phyloP scores from a whole-genome alignment of 805 yeast species.

The Scheffersomyces amazonensis region DNA sequence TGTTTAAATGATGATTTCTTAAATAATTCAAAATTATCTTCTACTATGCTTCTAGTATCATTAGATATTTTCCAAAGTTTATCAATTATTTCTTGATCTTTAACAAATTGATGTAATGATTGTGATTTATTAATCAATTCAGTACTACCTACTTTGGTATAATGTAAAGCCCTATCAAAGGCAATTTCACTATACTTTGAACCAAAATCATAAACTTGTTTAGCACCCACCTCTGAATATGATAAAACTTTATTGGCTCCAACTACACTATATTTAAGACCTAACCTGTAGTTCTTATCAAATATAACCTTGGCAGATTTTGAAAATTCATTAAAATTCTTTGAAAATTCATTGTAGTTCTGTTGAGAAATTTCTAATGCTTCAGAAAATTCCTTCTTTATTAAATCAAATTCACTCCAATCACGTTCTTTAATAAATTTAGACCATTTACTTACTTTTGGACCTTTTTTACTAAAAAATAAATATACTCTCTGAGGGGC shows the following conservation, averaged over 20 bases:
- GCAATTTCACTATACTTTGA: background rate
- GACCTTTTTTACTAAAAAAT: constrained; percentile 1
- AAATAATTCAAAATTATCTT: background rate
- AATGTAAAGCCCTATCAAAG: background rate
- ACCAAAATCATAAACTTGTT: too few relatives aligned
- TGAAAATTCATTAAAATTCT: too few relatives aligned
- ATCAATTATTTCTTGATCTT: background rate
- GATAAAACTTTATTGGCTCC: background rate
- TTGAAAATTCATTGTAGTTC: too few relatives aligned
- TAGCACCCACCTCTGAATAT: too few relatives aligned
- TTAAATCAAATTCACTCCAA: too few relatives aligned
- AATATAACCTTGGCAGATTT: too few relatives aligned
- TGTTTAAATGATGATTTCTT: background rate
- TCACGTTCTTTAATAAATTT: background rate
- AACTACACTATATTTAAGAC: background rate
- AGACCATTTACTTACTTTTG: constrained; percentile 1
- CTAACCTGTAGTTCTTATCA: too few relatives aligned
- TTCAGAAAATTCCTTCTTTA: too few relatives aligned
- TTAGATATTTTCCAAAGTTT: background rate
- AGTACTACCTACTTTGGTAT: background rate
- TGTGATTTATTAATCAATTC: background rate
- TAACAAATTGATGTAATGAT: background rate
- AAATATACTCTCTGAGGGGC: background rate
- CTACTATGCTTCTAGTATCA: background rate
- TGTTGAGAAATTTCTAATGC: too few relatives aligned